Evolutionary conservation across 768 basidiomycete species (phyloP).

Genomic region (Psilocybe tampanensis): DNA sequence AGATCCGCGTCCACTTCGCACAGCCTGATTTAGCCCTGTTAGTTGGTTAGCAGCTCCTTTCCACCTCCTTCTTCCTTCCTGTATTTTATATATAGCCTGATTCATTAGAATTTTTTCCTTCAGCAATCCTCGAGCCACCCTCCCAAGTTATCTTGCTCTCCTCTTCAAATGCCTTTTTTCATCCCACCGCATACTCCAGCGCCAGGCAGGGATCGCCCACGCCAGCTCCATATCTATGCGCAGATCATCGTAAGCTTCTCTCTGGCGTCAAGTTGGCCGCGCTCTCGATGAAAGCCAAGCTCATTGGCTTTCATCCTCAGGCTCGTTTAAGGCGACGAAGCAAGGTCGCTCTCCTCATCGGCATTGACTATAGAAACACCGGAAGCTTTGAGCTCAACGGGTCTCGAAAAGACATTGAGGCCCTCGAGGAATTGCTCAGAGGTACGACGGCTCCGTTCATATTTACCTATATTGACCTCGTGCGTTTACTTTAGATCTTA

Average conservation of each 20-base stretch:
- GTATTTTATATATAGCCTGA: too few relatives aligned
- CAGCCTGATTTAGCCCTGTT: too few relatives aligned
- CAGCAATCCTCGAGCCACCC: not conserved
- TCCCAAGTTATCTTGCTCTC: not conserved
- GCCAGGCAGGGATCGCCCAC: not conserved
- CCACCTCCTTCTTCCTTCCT: too few relatives aligned
- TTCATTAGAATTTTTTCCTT: too few relatives aligned
- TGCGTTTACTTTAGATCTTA: conserved; percentile 2
- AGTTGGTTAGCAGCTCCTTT: too few relatives aligned
- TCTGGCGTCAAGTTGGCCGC: not conserved
- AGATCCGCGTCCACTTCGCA: too few relatives aligned
- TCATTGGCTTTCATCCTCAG: not conserved
- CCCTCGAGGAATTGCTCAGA: conserved; percentile 6
- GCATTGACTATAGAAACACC: conserved; percentile 4
- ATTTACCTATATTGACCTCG: not conserved
- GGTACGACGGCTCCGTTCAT: conserved; percentile 2
- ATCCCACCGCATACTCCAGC: too few relatives aligned
- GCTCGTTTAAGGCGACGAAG: not conserved
- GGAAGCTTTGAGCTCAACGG: not conserved
- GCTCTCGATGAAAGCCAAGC: too few relatives aligned
- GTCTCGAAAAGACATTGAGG: conserved; percentile 4
- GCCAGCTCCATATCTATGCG: not conserved
- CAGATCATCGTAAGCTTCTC: not conserved
- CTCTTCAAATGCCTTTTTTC: not conserved
- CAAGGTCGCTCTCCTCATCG: conserved; percentile 17